These are phyloP conservation scores for Ascochyta koolunga DNA, from an alignment of 2,329 filamentous ascomycete species.

Conservation along the genomic window DNA sequence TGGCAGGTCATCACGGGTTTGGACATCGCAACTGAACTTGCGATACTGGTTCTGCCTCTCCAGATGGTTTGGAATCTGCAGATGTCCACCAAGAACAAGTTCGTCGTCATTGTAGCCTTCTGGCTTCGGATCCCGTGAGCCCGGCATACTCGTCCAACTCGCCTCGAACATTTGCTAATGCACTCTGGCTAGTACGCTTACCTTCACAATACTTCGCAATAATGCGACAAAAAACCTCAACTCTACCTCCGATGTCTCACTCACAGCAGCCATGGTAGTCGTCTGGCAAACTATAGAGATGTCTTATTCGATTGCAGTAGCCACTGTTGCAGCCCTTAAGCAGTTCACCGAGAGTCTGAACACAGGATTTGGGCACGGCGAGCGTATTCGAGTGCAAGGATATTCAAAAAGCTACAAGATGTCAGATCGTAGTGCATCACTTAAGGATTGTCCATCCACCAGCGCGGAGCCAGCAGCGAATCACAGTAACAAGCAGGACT, in stretches of 20 bases:
- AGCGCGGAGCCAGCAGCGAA: background rate
- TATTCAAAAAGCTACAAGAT: conserved; percentile 13
- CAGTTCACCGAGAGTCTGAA: conserved; percentile 20
- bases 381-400: conserved; percentile 16
- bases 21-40: conserved; percentile 17
- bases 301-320: conserved; percentile 15
- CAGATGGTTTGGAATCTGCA: conserved; percentile 23
- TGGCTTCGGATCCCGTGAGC: conserved; percentile 23
- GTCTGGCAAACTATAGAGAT: conserved; percentile 21
- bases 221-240: conserved; percentile 7
- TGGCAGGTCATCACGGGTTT: conserved; percentile 19
- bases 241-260: conserved; percentile 5
- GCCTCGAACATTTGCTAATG: background rate
- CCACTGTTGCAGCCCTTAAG: conserved; percentile 20
- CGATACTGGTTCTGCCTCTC: conserved; percentile 20
- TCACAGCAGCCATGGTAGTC: conserved; percentile 15
- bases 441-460: background rate
- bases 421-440: conserved; percentile 10
- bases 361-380: conserved; percentile 22
- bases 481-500: too few species aligned
- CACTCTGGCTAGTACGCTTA: conserved; percentile 3
- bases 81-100: conserved; percentile 20
- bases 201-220: conserved; percentile 14
- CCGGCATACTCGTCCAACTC: background rate
- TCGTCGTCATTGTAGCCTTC: conserved; percentile 26